These are phyloP conservation scores for Streptanthus diversifolius DNA, from an alignment of 345 rosid genomes.

Conservation along the genomic window DNA sequence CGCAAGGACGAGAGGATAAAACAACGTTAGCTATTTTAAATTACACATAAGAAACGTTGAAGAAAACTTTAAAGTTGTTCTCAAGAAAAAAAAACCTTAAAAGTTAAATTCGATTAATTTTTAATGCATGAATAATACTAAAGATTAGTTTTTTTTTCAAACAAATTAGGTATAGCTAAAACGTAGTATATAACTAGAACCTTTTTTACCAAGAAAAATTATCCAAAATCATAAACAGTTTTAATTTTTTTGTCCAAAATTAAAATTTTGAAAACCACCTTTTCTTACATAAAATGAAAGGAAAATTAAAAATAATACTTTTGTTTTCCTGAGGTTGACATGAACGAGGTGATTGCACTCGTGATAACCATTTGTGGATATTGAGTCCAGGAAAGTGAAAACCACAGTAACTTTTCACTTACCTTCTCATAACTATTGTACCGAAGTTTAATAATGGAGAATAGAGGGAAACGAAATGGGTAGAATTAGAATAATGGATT, in stretches of 20 bases:
- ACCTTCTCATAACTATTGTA: not conserved
- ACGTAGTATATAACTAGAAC: not conserved
- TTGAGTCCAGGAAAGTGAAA: slow-evolving; percentile 17
- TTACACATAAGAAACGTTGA: not conserved
- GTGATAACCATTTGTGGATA: slow-evolving; percentile 18
- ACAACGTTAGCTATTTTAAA: not conserved
- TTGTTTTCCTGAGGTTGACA: slow-evolving; percentile 1
- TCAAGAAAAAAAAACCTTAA: not conserved
- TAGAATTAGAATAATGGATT: too few relatives aligned
- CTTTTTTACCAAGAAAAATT: too few relatives aligned
- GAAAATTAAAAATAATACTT: not conserved
- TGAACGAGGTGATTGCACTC: slow-evolving; percentile 21
- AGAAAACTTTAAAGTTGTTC: not conserved
- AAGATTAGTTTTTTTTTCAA: not conserved
- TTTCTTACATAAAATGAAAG: not conserved
- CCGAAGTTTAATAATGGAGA: too few relatives aligned
- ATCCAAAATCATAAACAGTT: too few relatives aligned
- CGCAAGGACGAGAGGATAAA: slow-evolving; percentile 18
- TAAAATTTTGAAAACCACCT: not conserved
- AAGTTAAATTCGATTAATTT: not conserved
- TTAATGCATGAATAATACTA: not conserved
- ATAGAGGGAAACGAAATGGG: not conserved
- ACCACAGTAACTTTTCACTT: slow-evolving; percentile 23
- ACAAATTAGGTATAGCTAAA: not conserved
- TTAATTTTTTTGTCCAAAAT: not conserved